A percentile compares a stretch with the other conserved stretches of the same genome.
phyloP scores from a whole-genome alignment of 1,139 yeast species.

The Geotrichum histeridarum region DNA sequence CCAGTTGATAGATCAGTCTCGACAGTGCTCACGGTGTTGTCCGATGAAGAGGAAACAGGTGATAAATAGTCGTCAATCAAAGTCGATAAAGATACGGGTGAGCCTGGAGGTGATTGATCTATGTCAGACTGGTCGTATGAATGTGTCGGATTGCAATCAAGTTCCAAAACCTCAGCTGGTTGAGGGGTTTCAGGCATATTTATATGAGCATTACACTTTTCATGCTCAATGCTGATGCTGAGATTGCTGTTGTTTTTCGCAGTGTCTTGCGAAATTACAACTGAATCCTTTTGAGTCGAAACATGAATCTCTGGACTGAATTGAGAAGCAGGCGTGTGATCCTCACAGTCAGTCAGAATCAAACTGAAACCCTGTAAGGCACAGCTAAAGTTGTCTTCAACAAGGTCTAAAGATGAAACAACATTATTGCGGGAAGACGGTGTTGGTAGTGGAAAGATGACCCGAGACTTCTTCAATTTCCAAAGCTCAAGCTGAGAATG shows the following conservation, averaged over 20 bases:
- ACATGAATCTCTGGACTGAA: background rate
- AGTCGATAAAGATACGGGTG: background rate
- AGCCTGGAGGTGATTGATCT: background rate
- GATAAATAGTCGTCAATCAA: background rate
- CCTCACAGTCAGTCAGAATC: background rate
- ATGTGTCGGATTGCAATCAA: too few species aligned
- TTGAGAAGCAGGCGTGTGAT: background rate
- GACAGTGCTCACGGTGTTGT: background rate
- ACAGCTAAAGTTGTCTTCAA: background rate
- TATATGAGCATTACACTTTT: background rate
- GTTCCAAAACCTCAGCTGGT: background rate
- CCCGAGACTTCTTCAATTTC: background rate
- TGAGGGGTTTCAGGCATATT: background rate
- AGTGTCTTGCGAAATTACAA: slow-evolving; percentile 2
- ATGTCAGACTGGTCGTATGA: background rate
- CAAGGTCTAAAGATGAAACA: background rate
- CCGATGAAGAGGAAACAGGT: background rate
- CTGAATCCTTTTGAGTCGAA: background rate
- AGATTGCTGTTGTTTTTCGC: background rate
- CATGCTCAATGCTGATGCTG: background rate
- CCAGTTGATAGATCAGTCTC: too few species aligned
- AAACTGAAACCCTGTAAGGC: background rate
- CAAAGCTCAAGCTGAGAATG: background rate
- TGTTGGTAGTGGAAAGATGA: background rate
- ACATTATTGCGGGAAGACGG: background rate